Evolutionary conservation across 2,329 filamentous ascomycete genomes (phyloP).

Genomic region (Hypoxylon sp.): DNA sequence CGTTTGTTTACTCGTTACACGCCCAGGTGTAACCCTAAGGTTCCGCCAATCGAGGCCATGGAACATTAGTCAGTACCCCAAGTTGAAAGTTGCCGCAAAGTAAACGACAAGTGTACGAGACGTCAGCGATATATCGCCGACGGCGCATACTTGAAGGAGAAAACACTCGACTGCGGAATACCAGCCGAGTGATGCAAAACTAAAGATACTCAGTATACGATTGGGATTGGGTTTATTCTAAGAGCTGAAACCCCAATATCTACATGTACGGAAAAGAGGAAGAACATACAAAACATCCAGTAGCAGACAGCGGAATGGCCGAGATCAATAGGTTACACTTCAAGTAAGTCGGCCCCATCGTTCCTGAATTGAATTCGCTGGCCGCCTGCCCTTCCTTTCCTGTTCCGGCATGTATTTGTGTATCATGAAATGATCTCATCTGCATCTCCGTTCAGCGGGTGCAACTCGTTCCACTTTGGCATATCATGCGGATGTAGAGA

Average conservation of each 20-base stretch:
- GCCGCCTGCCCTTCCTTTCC: conserved; percentile 27
- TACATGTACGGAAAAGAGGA: background rate
- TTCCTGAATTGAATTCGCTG: conserved; percentile 20
- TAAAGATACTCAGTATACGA: too few species aligned
- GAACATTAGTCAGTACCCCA: conserved; percentile 5
- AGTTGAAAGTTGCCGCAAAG: conserved; percentile 33
- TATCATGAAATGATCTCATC: conserved; percentile 25
- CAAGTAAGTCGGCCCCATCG: conserved; percentile 54
- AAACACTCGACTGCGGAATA: background rate
- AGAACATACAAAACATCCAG: background rate
- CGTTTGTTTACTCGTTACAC: conserved; percentile 1
- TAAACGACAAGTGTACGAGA: conserved; percentile 37
- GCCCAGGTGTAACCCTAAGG: conserved; percentile 27
- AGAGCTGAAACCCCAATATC: too few species aligned
- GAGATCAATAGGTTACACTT: conserved; percentile 59
- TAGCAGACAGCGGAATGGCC: conserved; percentile 49
- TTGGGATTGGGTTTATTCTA: too few species aligned
- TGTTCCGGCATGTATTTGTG: conserved; percentile 22
- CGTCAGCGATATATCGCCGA: conserved; percentile 33
- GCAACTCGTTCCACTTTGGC: conserved; percentile 12
- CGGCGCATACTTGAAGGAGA: conserved; percentile 18
- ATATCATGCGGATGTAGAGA: conserved; percentile 15
- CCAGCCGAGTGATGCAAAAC: background rate
- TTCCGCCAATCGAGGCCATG: conserved; percentile 13
- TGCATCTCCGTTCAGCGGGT: conserved; percentile 5